These are phyloP conservation scores for Rutstroemia sp. DNA, from an alignment of 2,329 filamentous ascomycete genomes.

Conservation along the genomic window DNA sequence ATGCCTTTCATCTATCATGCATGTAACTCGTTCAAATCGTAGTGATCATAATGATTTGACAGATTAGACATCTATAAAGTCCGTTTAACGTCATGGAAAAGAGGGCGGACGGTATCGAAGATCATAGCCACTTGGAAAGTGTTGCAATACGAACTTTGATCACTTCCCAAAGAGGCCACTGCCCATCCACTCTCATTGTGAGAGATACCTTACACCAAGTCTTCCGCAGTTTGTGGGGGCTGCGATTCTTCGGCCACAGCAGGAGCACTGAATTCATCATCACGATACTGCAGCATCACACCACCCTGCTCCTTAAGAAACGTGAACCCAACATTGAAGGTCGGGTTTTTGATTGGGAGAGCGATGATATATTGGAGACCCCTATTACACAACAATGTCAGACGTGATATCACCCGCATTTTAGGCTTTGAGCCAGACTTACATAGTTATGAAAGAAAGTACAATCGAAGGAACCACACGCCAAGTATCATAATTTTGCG, in stretches of 20 bases:
- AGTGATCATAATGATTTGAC: too few species aligned
- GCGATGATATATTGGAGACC: slow-evolving; percentile 4
- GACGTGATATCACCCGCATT: neutral
- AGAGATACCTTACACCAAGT: neutral
- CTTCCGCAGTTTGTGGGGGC: neutral
- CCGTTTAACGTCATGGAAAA: too few species aligned
- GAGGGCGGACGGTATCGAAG: too few species aligned
- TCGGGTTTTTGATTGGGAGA: neutral
- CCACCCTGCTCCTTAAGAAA: neutral
- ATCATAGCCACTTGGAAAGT: too few species aligned
- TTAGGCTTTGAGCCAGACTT: neutral
- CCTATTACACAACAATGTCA: neutral
- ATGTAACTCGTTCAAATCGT: too few species aligned
- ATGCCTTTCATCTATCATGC: too few species aligned
- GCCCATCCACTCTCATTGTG: too few species aligned
- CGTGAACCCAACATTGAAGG: neutral
- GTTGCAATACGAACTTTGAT: too few species aligned
- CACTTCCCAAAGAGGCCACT: too few species aligned
- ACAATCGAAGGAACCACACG: neutral
- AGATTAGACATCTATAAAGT: too few species aligned
- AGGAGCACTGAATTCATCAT: too few species aligned
- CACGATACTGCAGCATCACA: neutral
- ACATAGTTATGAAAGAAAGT: neutral
- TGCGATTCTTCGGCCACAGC: too few species aligned
- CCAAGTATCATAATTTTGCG: neutral